Percentiles rank a stretch among this genome's conserved stretches.
These are phyloP conservation scores for Taphrina flavorubra DNA, from an alignment of 1,139 yeast genomes.

Conservation along the genomic window DNA sequence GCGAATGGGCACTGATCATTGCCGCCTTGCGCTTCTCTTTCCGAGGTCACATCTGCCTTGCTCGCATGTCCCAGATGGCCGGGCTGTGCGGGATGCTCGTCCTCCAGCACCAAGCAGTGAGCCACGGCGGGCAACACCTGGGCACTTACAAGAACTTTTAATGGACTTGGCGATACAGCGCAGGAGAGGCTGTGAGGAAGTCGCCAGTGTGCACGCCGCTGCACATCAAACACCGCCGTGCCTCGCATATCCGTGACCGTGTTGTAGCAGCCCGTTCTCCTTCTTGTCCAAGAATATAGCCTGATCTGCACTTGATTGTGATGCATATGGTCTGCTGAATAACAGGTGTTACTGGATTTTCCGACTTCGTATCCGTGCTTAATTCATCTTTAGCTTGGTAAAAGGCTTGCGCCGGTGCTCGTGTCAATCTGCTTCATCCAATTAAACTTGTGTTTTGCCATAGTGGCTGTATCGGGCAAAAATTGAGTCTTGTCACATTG, in stretches of 20 bases:
- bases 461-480: slow-evolving; percentile 6
- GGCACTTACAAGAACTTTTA: background rate
- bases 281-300: background rate
- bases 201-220: background rate
- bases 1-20: background rate
- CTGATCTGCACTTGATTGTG: background rate
- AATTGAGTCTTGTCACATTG: background rate
- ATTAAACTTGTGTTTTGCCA: background rate
- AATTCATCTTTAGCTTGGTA: background rate
- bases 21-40: background rate
- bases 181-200: background rate
- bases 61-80: background rate
- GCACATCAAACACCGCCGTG: background rate
- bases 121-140: no score
- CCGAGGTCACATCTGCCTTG: background rate
- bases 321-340: no score
- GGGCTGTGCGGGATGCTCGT: background rate
- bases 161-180: slow-evolving; percentile 1
- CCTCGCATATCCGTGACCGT: background rate
- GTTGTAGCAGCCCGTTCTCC: background rate
- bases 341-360: no score
- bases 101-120: background rate
- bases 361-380: slow-evolving; percentile 3
- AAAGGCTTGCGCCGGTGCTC: background rate
- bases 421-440: background rate